Conservation (phyloP, 129 eudicot species). For the Flaveria trinervia region DNA sequence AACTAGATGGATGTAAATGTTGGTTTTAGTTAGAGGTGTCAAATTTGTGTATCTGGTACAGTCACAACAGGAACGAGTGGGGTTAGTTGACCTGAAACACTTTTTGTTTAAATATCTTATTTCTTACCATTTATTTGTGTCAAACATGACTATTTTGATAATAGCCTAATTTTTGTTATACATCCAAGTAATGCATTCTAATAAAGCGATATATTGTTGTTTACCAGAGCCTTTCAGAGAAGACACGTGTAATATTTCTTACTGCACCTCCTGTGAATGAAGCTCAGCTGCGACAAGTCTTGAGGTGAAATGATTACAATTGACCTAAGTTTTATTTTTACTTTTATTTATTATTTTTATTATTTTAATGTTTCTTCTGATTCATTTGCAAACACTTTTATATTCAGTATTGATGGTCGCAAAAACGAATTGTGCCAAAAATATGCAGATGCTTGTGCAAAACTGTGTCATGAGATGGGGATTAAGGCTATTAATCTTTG, state of each 20-base stretch:
- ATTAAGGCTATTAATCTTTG: constrained; percentile 66
- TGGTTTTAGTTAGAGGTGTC: no score
- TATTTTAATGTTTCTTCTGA: not conserved
- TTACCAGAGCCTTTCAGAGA: constrained; percentile 67
- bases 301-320: constrained; percentile 44
- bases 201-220: not conserved
- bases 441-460: constrained; percentile 67
- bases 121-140: not conserved
- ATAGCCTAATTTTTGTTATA: not conserved
- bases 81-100: no score
- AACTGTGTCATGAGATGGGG: constrained; percentile 51
- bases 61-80: no score
- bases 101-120: no score
- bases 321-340: not conserved
- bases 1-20: no score
- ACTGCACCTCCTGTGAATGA: constrained; percentile 70
- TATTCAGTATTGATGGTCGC: constrained; percentile 44
- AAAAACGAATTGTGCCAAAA: constrained; percentile 53
- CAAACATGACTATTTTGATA: not conserved
- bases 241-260: constrained; percentile 60
- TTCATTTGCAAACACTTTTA: not conserved
- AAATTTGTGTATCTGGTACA: no score
- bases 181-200: constrained; percentile 19
- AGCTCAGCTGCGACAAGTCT: constrained; percentile 38
- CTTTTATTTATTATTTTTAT: not conserved